Percentiles rank a stretch among this genome's conserved stretches.
Conservation (phyloP, 2,329 filamentous ascomycete species). For the Metarhizium sp. region DNA sequence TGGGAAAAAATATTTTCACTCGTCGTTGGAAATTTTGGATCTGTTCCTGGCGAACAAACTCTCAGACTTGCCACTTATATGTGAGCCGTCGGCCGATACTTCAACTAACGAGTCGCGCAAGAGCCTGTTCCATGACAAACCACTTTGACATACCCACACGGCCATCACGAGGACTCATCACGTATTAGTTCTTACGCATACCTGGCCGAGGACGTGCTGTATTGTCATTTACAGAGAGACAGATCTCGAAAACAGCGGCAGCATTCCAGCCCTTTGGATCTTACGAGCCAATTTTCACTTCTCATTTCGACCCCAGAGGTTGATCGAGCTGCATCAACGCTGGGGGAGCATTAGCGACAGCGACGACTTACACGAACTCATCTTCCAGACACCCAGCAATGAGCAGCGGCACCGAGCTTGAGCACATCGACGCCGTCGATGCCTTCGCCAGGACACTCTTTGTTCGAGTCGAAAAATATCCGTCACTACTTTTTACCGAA, state of each 20-base stretch:
- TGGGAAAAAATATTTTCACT: not conserved
- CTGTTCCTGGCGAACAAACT: not conserved
- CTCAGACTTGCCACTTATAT: not conserved
- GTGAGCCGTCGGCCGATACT: not conserved
- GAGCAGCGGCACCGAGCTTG: slow-evolving; percentile 23
- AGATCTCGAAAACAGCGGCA: not conserved
- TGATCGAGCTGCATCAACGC: not conserved
- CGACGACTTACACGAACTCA: not conserved
- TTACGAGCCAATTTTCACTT: not conserved
- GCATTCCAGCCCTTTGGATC: not conserved
- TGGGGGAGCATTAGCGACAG: not conserved
- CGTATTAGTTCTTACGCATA: not conserved
- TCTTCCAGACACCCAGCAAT: slow-evolving; percentile 14
- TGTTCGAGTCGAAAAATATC: slow-evolving; percentile 36
- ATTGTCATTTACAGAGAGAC: not conserved
- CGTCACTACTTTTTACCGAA: slow-evolving; percentile 38
- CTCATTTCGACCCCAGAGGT: not conserved
- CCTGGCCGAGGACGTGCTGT: not conserved
- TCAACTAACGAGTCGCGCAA: not conserved
- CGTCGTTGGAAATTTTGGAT: not conserved
- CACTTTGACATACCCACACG: slow-evolving; percentile 1
- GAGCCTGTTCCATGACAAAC: not conserved
- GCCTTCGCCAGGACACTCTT: slow-evolving; percentile 46
- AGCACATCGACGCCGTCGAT: slow-evolving; percentile 46
- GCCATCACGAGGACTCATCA: slow-evolving; percentile 1